Evolutionary conservation across 257 asterid species (phyloP), one percentile per base, ranked within the genome.

Genomic region (Misopates orontium): DNA sequence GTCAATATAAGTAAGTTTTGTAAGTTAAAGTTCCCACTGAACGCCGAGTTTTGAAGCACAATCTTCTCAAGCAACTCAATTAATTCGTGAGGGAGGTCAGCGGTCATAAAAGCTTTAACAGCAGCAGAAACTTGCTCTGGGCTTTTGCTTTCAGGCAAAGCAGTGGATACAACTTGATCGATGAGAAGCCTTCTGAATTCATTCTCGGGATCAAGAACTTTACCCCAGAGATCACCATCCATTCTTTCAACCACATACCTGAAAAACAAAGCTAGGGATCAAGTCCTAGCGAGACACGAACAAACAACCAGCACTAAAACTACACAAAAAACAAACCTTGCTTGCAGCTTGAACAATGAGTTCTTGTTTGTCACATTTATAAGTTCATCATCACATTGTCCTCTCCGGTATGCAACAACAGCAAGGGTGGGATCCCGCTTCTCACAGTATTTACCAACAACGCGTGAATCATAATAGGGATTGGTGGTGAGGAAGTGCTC

Each of bases 71-170:
- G 99, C 76, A 94, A 86, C 80, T 94, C 99, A 66, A 94, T 94
- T 55, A 94, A 78, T 70, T 94, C 99, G 70, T 94, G 99, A 23
- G 99, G 99, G 62, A 94, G 98, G 79, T 94, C 99, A 60, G 99
- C 99, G 24, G 98, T 89, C 98, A 94, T 94, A 78, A 94, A 94
- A 5, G 99, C 98, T 75, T 94, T 94, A 60, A 94, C 99, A 70
- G 99, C 98, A 9, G 99, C 99, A 73, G 99, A 94, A 69, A 94
- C 99, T 85, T 94, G 99, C 75, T 94, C 99, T 5, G 99, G 99
- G 71, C 98, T 90, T 87, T 94, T 91, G 94, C 99, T 94, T 79
- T 94, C 99, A 16, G 99, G 98, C 78, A 94, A 77, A 60, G 99
- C 99, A 85, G 99, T 94, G 65, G 99, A 94, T 42, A 94, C 97